Base-by-base conservation (phyloP, 2,329 filamentous ascomycete genomes). In the Pseudocercospora ulei region DNA sequence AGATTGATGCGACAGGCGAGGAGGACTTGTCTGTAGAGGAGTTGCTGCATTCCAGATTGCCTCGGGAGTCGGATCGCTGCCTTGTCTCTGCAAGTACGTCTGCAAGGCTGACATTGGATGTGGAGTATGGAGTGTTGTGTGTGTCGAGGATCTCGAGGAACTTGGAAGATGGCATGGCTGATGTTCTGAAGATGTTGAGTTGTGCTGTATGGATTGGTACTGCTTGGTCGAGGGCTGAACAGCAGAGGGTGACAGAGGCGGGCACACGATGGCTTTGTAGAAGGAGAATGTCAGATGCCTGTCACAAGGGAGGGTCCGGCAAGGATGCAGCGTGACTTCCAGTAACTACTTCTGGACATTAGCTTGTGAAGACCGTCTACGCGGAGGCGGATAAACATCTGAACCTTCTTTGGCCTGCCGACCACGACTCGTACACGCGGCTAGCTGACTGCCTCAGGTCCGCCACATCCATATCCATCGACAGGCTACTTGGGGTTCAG, bases 61-160 rank as follows among this genome's bases (percentile, higher is more conserved):
- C 41, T 17, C 52, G 43, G n/a, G 55, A 56, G 9, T 53, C 43
- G 8, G 55, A 56, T 39, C 57, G 46, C 34, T 50, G 48, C 18
- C 55, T 45, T 3, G 50, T 56, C 35, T 60, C 59, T 4, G 50
- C 52, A 4, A 62, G 50, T 5, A 58, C 53, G 31, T 60, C 56
- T 38, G 60, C 56, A 5, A 62, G 48, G 38, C 49, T 58, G 41
- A 60, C 57, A 44, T 58, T 60, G 39, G 48, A 49, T n/a, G 54
- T 52, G 8, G 55, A 57, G 43, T 51, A 56, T 17, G 55, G 56
- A 3, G 50, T 41, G 18, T 49, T 31, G 16, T 43, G 43, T 20
- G 43, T 50, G 49, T 62, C 59, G 38, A 62, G 49, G 18, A 58
- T 53, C 39, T 62, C 59, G 35, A 57, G 52, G 35, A 62, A 62